phyloP scores from a whole-genome alignment of 2,329 filamentous ascomycete genomes.

The Cladosporium sp. region DNA sequence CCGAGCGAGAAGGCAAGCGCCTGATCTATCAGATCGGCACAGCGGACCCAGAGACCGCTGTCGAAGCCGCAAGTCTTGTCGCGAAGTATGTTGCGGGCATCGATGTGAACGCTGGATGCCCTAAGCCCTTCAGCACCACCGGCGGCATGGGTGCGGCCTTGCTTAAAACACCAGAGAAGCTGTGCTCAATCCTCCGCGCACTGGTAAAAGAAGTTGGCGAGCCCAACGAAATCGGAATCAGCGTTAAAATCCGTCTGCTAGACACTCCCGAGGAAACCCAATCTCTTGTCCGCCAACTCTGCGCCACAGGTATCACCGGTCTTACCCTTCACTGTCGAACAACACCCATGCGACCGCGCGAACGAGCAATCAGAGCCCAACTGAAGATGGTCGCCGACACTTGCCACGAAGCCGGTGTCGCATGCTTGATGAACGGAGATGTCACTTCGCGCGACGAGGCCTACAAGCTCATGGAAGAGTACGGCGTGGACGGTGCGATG shows the following conservation, averaged over 20 bases:
- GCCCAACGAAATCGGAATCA: slow-evolving; percentile 82
- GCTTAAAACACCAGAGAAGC: slow-evolving; percentile 73
- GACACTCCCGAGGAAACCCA: slow-evolving; percentile 71
- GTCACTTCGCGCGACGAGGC: slow-evolving; percentile 71
- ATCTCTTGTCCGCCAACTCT: slow-evolving; percentile 68
- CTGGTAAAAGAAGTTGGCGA: slow-evolving; percentile 72
- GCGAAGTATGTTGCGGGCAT: slow-evolving; percentile 87
- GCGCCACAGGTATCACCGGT: slow-evolving; percentile 82
- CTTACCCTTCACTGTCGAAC: slow-evolving; percentile 94
- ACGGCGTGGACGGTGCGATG: slow-evolving; percentile 89
- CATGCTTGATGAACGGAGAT: slow-evolving; percentile 94
- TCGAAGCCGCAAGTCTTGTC: slow-evolving; percentile 75
- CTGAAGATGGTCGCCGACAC: slow-evolving; percentile 75
- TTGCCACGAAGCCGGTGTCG: slow-evolving; percentile 78
- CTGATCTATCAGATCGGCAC: slow-evolving; percentile 93
- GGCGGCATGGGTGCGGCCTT: slow-evolving; percentile 95
- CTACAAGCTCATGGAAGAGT: slow-evolving; percentile 65
- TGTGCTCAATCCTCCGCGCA: slow-evolving; percentile 75
- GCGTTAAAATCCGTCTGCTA: slow-evolving; percentile 90
- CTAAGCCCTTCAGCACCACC: slow-evolving; percentile 88
- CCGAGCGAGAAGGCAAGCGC: slow-evolving; percentile 64
- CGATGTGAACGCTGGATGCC: slow-evolving; percentile 96
- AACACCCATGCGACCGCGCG: slow-evolving; percentile 86
- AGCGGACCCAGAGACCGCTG: slow-evolving; percentile 72
- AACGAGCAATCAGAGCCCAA: slow-evolving; percentile 79